Conservation (phyloP, 176 grass and related monocot species). For the Triticum urartu region DNA sequence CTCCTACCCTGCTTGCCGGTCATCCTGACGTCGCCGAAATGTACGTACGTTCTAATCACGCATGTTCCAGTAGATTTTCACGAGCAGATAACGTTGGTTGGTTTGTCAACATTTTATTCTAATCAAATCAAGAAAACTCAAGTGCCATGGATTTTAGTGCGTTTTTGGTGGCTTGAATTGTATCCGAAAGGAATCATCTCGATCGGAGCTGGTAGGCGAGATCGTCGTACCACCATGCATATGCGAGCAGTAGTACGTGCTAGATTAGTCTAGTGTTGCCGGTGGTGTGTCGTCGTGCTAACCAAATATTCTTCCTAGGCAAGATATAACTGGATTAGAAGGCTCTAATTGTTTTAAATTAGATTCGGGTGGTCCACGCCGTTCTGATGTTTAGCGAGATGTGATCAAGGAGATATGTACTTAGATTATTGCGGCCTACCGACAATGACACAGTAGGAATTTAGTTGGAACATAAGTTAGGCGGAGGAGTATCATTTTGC, state of each 20-base stretch:
- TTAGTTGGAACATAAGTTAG: neutral
- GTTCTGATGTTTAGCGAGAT: neutral
- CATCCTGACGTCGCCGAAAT: neutral
- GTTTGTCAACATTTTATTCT: neutral
- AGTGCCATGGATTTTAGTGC: slow-evolving; percentile 22
- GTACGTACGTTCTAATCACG: neutral
- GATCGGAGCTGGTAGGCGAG: neutral
- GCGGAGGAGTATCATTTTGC: too few relatives aligned
- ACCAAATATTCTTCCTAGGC: neutral
- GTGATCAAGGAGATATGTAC: neutral
- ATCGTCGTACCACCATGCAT: neutral
- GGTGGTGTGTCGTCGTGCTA: neutral
- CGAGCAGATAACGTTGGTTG: neutral
- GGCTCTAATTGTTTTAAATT: slow-evolving; percentile 18
- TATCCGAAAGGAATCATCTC: neutral
- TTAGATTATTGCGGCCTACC: neutral
- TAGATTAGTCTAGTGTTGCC: neutral
- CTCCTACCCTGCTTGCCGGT: neutral
- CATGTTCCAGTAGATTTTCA: neutral
- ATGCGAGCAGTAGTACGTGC: neutral
- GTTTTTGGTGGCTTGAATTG: neutral
- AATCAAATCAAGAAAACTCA: neutral
- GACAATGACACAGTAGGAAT: neutral
- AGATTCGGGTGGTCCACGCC: neutral
- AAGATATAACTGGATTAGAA: slow-evolving; percentile 6